These are phyloP conservation scores for Ascochyta viciae-villosae DNA, from an alignment of 2,329 filamentous ascomycete genomes.

Conservation along the genomic window DNA sequence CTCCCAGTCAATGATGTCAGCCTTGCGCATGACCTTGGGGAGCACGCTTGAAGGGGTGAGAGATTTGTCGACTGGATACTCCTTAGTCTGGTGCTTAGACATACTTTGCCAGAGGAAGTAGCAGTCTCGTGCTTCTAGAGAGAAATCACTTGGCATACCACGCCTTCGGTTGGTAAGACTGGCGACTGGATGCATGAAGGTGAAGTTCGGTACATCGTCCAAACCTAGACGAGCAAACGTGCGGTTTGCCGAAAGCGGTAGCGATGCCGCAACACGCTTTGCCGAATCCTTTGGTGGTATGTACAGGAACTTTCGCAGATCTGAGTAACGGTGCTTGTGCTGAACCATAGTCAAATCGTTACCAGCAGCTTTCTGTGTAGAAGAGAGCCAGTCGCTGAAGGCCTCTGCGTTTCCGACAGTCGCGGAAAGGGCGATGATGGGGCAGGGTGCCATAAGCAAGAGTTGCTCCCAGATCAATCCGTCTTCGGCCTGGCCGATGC, in stretches of 20 bases:
- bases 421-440: conserved; percentile 79
- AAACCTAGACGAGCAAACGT: conserved; percentile 55
- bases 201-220: conserved; percentile 59
- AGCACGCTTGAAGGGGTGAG: conserved; percentile 61
- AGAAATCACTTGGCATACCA: conserved; percentile 72
- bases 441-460: conserved; percentile 74
- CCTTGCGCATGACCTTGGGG: conserved; percentile 66
- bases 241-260: conserved; percentile 54
- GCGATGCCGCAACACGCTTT: conserved; percentile 55
- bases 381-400: conserved; percentile 72
- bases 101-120: conserved; percentile 70
- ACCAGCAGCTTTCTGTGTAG: conserved; percentile 69
- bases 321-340: conserved; percentile 74
- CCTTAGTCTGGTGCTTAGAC: conserved; percentile 61
- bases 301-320: conserved; percentile 78
- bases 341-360: conserved; percentile 71
- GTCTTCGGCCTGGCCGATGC: conserved; percentile 77
- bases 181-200: conserved; percentile 71
- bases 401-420: conserved; percentile 78
- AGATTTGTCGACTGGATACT: conserved; percentile 58
- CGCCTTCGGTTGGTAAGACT: conserved; percentile 67
- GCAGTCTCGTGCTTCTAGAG: conserved; percentile 75
- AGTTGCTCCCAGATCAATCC: conserved; percentile 82
- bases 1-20: conserved; percentile 72
- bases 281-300: conserved; percentile 52